phyloP scores from a whole-genome alignment of 108 stramenopile species.

The Stephanodiscus minutulus region DNA sequence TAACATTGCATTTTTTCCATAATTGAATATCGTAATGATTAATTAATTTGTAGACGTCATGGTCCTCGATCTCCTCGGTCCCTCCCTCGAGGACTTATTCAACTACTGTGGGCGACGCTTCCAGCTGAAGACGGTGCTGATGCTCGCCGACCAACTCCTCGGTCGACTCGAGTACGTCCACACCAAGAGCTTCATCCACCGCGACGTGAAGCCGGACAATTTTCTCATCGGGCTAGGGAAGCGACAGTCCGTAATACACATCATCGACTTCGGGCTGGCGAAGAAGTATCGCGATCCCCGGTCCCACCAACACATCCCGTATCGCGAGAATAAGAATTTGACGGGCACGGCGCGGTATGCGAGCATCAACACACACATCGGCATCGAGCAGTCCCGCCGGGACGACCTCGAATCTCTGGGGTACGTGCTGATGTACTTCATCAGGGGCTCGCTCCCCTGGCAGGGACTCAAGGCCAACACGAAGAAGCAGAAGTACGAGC shows the following conservation, averaged over 20 bases:
- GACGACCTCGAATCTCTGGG: slow-evolving; percentile 99
- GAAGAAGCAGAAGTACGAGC: slow-evolving; percentile 99
- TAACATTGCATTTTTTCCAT: background rate
- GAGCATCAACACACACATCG: slow-evolving; percentile 98
- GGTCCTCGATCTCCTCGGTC: slow-evolving; percentile 99
- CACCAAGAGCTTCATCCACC: slow-evolving; percentile 99
- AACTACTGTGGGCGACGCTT: slow-evolving; percentile 99
- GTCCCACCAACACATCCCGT: slow-evolving; percentile 99
- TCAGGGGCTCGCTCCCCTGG: slow-evolving; percentile 98
- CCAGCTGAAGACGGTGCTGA: slow-evolving; percentile 95
- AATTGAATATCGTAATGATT: background rate
- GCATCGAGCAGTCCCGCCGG: slow-evolving; percentile 95
- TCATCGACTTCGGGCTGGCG: slow-evolving; percentile 99
- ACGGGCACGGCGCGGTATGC: slow-evolving; percentile 99
- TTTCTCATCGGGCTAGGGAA: slow-evolving; percentile 99
- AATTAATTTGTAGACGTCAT: slow-evolving; percentile 70
- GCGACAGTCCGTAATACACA: slow-evolving; percentile 96
- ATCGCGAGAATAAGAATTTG: slow-evolving; percentile 99
- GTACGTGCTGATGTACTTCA: slow-evolving; percentile 99
- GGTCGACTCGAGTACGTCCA: slow-evolving; percentile 98
- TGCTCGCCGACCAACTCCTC: slow-evolving; percentile 98
- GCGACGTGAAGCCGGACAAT: slow-evolving; percentile 99
- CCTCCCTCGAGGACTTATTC: slow-evolving; percentile 98
- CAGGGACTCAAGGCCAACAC: slow-evolving; percentile 99
- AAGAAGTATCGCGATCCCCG: slow-evolving; percentile 99